Conservation (phyloP, 352 stramenopile species). For the Halophytophthora batemanensis region DNA sequence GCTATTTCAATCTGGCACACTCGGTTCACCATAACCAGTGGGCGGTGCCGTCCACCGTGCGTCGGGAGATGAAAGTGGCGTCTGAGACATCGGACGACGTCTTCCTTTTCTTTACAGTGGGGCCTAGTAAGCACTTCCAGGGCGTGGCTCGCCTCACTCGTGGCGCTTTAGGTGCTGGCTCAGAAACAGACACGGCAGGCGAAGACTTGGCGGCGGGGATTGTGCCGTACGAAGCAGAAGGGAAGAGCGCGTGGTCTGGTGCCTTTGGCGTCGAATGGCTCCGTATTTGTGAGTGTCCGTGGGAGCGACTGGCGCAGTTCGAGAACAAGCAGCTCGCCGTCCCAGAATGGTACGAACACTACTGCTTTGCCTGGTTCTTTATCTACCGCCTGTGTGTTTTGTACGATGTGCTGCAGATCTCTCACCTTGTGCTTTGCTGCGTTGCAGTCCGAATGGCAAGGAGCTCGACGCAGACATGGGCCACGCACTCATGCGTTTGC, state of each 20-base stretch:
- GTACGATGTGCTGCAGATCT: constrained; percentile 2
- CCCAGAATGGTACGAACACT: constrained; percentile 47
- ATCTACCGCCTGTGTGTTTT: neutral
- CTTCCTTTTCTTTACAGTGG: constrained; percentile 76
- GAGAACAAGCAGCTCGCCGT: constrained; percentile 66
- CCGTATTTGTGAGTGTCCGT: constrained; percentile 85
- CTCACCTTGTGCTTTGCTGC: constrained; percentile 6
- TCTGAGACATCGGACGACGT: constrained; percentile 76
- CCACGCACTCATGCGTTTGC: constrained; percentile 64
- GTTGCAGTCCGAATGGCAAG: constrained; percentile 55
- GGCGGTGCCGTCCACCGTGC: constrained; percentile 43
- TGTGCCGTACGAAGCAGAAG: constrained; percentile 62
- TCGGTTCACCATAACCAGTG: constrained; percentile 76
- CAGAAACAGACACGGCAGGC: constrained; percentile 20
- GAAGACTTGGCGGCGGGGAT: constrained; percentile 45
- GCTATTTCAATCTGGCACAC: constrained; percentile 81
- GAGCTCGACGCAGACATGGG: constrained; percentile 66
- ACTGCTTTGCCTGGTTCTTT: neutral
- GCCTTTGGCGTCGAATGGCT: constrained; percentile 81
- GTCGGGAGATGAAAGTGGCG: constrained; percentile 66
- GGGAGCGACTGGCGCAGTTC: constrained; percentile 69
- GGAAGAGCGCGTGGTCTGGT: constrained; percentile 48
- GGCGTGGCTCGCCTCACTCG: constrained; percentile 51
- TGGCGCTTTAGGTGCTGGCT: constrained; percentile 32
- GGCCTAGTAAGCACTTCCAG: constrained; percentile 78